A percentile compares a stretch with the other conserved stretches of the same genome.
phyloP scores from a whole-genome alignment of 2,329 filamentous ascomycete genomes.

The Trichoderma sp. region DNA sequence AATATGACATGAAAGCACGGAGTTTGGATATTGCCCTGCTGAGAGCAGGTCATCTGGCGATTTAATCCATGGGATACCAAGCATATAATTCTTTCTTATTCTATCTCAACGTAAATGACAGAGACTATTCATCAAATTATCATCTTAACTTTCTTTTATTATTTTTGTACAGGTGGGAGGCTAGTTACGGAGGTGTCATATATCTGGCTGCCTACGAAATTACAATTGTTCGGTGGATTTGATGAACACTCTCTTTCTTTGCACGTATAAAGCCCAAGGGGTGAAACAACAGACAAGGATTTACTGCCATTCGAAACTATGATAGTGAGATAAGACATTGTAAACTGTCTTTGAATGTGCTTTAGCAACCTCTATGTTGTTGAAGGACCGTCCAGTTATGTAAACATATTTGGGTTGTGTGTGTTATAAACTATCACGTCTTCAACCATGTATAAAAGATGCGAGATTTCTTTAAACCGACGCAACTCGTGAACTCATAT shows the following conservation, averaged over 20 bases:
- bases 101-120: background rate
- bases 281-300: too few relatives aligned
- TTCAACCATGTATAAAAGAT: background rate
- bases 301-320: background rate
- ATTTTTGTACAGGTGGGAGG: background rate
- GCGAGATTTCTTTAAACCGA: background rate
- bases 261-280: background rate
- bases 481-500: background rate
- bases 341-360: background rate
- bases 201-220: background rate
- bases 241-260: background rate
- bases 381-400: background rate
- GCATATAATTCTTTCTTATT: background rate
- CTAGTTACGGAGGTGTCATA: background rate
- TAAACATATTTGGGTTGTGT: background rate
- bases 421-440: background rate
- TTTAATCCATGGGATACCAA: conserved; percentile 7
- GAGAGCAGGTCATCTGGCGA: background rate
- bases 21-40: conserved; percentile 5
- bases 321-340: background rate
- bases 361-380: background rate
- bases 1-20: background rate
- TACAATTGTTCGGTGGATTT: background rate
- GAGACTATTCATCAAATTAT: background rate
- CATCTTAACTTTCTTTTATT: background rate